phyloP scores from a whole-genome alignment of 2,329 filamentous ascomycete genomes.

The Colletotrichum gloeosporioides region DNA sequence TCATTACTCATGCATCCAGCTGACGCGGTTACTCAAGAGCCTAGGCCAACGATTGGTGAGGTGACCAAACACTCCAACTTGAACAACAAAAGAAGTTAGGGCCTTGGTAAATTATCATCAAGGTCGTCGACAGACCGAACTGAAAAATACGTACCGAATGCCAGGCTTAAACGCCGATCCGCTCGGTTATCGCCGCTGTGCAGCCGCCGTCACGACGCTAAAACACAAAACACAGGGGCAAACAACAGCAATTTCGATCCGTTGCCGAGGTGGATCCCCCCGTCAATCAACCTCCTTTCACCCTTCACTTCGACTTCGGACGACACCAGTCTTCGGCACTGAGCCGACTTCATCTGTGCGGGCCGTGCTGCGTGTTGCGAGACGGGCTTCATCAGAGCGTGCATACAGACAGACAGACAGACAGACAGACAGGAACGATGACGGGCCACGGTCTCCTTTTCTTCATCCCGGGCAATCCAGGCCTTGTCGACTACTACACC shows the following conservation, averaged over 20 bases:
- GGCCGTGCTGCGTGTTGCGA: conserved; percentile 11
- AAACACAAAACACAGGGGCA: background rate
- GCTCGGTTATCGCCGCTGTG: background rate
- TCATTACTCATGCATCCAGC: background rate
- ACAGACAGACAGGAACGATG: background rate
- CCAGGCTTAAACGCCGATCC: conserved; percentile 1
- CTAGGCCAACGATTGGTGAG: rapidly evolving
- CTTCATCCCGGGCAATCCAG: conserved; percentile 80
- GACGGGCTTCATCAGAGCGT: background rate
- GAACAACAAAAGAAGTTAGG: background rate
- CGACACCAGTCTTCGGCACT: background rate
- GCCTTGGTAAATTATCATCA: background rate
- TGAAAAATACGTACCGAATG: background rate
- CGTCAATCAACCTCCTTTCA: background rate
- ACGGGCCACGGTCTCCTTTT: conserved; percentile 60
- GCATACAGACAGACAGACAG: background rate
- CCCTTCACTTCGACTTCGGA: background rate
- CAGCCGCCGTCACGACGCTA: background rate
- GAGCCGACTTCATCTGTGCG: conserved; percentile 5
- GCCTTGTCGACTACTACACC: conserved; percentile 75
- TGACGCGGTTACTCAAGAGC: background rate
- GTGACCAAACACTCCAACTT: background rate
- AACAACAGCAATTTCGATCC: background rate
- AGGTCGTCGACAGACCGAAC: background rate
- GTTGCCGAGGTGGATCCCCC: background rate